Conservation (phyloP, 2,329 filamentous ascomycete species). For the Trichophaea hybrida region DNA sequence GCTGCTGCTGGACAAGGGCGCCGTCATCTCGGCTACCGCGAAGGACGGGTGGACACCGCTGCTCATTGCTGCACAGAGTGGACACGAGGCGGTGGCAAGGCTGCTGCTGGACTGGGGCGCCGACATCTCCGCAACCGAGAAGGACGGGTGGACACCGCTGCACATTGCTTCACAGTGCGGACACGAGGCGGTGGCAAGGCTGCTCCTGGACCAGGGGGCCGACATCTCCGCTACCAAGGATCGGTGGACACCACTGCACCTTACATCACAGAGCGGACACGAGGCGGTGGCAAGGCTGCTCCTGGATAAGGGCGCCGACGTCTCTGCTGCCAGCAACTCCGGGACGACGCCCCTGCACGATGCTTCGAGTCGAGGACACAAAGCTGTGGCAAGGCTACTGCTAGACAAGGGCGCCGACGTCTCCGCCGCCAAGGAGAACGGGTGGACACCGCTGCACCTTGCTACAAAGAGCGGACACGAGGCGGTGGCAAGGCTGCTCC, state of each 20-base stretch:
- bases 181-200: slow-evolving; percentile 3
- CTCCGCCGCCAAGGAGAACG: not conserved
- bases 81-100: not conserved
- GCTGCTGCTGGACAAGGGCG: slow-evolving; percentile 3
- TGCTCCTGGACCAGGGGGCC: not conserved
- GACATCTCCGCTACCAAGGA: not conserved
- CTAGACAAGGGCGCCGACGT: not conserved
- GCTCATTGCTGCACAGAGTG: not conserved
- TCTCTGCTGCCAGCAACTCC: not conserved
- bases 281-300: not conserved
- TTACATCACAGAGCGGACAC: not conserved
- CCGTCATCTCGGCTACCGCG: not conserved
- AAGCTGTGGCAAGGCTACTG: not conserved
- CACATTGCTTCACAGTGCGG: slow-evolving; percentile 12
- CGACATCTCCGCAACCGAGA: not conserved
- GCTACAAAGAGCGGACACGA: not conserved
- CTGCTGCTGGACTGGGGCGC: not conserved
- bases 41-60: not conserved
- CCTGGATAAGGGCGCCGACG: not conserved
- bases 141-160: slow-evolving; percentile 4
- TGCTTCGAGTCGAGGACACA: slow-evolving; percentile 3
- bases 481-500: not conserved
- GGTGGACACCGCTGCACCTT: not conserved
- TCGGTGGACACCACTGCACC: slow-evolving; percentile 3
- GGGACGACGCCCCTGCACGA: not conserved